Conservation (phyloP, 2,329 filamentous ascomycete species). For the Blastomyces gilchristii region DNA sequence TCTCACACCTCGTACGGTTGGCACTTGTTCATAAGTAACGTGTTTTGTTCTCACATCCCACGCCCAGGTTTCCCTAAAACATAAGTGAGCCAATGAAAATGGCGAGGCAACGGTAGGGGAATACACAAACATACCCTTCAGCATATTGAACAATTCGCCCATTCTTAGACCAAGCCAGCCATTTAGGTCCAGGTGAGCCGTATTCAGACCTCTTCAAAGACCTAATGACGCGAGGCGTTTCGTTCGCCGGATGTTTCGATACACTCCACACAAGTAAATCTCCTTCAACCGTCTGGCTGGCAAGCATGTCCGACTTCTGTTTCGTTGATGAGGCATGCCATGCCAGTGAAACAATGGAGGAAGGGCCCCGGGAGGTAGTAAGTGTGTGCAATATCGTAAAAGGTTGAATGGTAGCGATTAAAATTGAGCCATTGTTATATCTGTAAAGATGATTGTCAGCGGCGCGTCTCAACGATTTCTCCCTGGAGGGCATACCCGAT, state of each 20-base stretch:
- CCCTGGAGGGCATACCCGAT: slow-evolving; percentile 38
- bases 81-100: slow-evolving; percentile 5
- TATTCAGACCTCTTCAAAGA: slow-evolving; percentile 72
- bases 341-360: slow-evolving; percentile 72
- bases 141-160: slow-evolving; percentile 88
- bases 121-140: slow-evolving; percentile 58
- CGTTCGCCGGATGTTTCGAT: slow-evolving; percentile 61
- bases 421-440: slow-evolving; percentile 87
- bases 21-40: slow-evolving; percentile 79
- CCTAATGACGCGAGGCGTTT: slow-evolving; percentile 79
- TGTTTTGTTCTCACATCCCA: slow-evolving; percentile 99
- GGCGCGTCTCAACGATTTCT: not conserved
- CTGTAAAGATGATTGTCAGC: slow-evolving; percentile 37
- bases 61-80: slow-evolving; percentile 66
- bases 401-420: slow-evolving; percentile 81
- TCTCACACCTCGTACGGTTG: slow-evolving; percentile 68
- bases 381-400: slow-evolving; percentile 93
- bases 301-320: slow-evolving; percentile 96
- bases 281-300: slow-evolving; percentile 81
- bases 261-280: slow-evolving; percentile 96
- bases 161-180: slow-evolving; percentile 98
- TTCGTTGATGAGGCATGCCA: slow-evolving; percentile 96
- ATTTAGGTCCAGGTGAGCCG: slow-evolving; percentile 66
- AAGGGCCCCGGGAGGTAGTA: slow-evolving; percentile 71
- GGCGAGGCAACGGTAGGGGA: slow-evolving; percentile 4